Evolutionary conservation across 2,329 filamentous ascomycete species (phyloP).

Genomic region (Pyricularia grisea): DNA sequence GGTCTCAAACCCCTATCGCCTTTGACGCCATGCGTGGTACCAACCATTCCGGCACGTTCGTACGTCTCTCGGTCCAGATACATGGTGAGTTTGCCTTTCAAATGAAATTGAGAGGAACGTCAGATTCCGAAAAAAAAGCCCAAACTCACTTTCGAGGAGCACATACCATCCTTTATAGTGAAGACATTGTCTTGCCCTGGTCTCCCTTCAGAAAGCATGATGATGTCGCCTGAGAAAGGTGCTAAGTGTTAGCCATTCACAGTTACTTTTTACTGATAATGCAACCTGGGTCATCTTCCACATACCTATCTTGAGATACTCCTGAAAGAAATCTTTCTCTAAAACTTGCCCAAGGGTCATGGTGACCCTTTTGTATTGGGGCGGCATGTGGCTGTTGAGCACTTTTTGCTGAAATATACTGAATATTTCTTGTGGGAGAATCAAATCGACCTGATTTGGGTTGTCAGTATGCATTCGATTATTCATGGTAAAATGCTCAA

Average conservation of each 20-base stretch:
- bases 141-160: background rate
- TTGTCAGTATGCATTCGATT: conserved; percentile 4
- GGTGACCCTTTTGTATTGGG: conserved; percentile 56
- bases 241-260: background rate
- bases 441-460: conserved; percentile 49
- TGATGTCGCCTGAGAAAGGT: conserved; percentile 52
- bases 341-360: conserved; percentile 67
- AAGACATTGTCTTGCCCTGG: conserved; percentile 64
- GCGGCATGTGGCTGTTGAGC: conserved; percentile 21
- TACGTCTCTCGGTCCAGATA: conserved; percentile 75
- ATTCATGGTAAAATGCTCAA: background rate
- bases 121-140: background rate
- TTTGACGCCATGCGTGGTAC: conserved; percentile 53
- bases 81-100: conserved; percentile 58
- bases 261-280: background rate
- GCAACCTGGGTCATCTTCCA: background rate
- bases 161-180: conserved; percentile 56
- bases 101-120: background rate
- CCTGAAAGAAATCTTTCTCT: conserved; percentile 67
- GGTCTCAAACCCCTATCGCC: conserved; percentile 52
- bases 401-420: conserved; percentile 44
- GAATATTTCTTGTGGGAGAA: conserved; percentile 59
- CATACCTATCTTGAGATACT: conserved; percentile 71
- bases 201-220: conserved; percentile 76
- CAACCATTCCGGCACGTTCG: conserved; percentile 72